Evolutionary conservation across 371 early-diverging fungal genomes (phyloP).

Genomic region (Nematocida major): DNA sequence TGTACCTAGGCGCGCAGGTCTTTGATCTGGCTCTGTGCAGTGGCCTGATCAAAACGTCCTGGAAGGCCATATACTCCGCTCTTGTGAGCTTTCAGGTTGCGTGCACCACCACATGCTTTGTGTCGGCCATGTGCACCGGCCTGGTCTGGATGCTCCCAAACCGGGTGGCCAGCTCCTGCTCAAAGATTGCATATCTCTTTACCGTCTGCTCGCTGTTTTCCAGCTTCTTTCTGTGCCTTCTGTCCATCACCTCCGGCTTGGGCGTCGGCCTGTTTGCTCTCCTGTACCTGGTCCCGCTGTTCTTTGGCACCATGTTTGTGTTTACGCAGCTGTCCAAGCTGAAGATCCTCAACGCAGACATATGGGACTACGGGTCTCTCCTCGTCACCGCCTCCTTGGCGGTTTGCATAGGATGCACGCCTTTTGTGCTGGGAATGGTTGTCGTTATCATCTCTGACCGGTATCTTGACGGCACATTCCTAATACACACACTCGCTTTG

Average conservation of each 20-base stretch:
- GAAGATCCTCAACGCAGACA: conserved; percentile 14
- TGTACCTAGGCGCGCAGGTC: conserved; percentile 11
- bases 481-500: conserved; percentile 39
- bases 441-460: conserved; percentile 44
- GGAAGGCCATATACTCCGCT: neutral
- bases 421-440: conserved; percentile 24
- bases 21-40: conserved; percentile 16
- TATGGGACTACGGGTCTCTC: conserved; percentile 44
- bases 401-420: conserved; percentile 6
- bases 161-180: conserved; percentile 10
- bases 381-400: neutral
- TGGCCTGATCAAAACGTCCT: neutral
- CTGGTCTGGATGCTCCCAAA: conserved; percentile 46
- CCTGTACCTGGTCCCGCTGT: conserved; percentile 10
- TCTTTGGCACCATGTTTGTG: conserved; percentile 6
- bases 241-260: neutral
- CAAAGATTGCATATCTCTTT: neutral
- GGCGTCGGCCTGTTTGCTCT: conserved; percentile 35
- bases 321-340: conserved; percentile 50
- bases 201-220: neutral
- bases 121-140: conserved; percentile 32
- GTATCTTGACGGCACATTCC: conserved; percentile 46
- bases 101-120: conserved; percentile 10
- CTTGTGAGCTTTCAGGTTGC: conserved; percentile 27
- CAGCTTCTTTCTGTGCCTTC: neutral